A percentile compares a stretch with the other conserved stretches of the same genome.
Conservation (phyloP, 305 asterid genomes). For the Fraxinus baroniana region DNA sequence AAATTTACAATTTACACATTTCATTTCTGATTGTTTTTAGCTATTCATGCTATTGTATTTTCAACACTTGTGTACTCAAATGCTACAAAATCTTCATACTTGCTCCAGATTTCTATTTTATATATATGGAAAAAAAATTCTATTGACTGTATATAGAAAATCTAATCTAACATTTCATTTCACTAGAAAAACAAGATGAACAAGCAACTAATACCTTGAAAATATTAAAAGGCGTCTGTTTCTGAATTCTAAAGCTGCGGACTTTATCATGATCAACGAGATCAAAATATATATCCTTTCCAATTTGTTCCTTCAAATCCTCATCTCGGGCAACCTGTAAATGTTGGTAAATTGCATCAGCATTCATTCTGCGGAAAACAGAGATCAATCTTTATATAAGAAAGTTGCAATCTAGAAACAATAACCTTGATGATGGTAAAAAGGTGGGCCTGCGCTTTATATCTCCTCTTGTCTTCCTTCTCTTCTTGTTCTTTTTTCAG, state of each 20-base stretch:
- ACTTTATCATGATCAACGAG: constrained; percentile 96
- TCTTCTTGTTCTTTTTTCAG: constrained; percentile 69
- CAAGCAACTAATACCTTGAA: constrained; percentile 45
- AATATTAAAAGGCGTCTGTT: constrained; percentile 65
- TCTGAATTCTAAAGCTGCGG: constrained; percentile 80
- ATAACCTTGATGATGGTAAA: constrained; percentile 87
- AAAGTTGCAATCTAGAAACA: constrained; percentile 2
- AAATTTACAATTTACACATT: not conserved
- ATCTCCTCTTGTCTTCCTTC: constrained; percentile 87
- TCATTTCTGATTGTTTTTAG: not conserved
- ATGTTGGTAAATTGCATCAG: constrained; percentile 21
- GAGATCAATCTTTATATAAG: constrained; percentile 14
- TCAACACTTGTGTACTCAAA: not conserved
- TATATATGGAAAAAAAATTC: not conserved
- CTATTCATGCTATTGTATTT: not conserved
- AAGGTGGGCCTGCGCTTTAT: constrained; percentile 89
- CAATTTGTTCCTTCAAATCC: constrained; percentile 83
- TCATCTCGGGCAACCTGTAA: constrained; percentile 93
- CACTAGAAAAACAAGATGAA: not conserved
- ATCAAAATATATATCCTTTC: constrained; percentile 86
- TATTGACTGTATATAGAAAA: not conserved
- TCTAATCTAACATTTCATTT: not conserved
- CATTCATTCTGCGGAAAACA: constrained; percentile 18
- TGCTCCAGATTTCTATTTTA: not conserved
- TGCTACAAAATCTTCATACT: not conserved